Evolutionary conservation across 1,284 basidiomycete genomes (phyloP), one percentile per base, ranked within the genome.

Genomic region (Ganoderma multipileum): DNA sequence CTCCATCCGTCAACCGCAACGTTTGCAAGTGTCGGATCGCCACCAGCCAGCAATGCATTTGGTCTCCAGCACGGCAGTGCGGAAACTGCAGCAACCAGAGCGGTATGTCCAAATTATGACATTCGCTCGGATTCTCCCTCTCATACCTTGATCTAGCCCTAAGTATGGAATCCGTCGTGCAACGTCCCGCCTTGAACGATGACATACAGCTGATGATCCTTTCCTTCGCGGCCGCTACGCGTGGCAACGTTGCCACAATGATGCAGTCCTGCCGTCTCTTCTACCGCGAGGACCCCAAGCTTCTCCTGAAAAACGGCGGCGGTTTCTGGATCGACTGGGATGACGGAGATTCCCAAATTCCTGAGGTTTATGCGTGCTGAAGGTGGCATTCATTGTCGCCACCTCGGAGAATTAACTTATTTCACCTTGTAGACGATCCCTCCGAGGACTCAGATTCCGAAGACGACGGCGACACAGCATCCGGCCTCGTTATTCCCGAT

Each of bases 221-320:
- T n/a, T 47, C 66, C 12, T 47, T 52, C 20, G 61, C 44, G 1
- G 47, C n/a, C 47, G 47, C 23, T 1, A n/a, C 36, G 8, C 26
- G 18, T 18, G 12, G 14, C 8, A 41, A 55, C 12, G 59, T 67
- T 16, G 12, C 36, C 3, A 2, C 44, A 6, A 63, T 67, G 66
- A 67, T 67, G 66, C 66, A 26, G 30, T 61, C 61, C 28, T 52
- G 20, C 26, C 61, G 66, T 3, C 16, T 67, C 44, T 67, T 67
- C 61, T 63, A 63, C 55, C 61, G 63, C 47, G 66, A 67, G 44
- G 61, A 61, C 30, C 66, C 66, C 23, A 67, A 63, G 61, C 23
- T 28, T 30, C 55, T 67, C 14, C 36, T 67, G 26, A 33, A 23
- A 20, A 11, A 42, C 12, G 44, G 66, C 42, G 57, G 41, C 11